A percentile compares a stretch with the other conserved stretches of the same genome.
phyloP scores from a whole-genome alignment of 352 stramenopile species.

The Pythium folliculosum region DNA sequence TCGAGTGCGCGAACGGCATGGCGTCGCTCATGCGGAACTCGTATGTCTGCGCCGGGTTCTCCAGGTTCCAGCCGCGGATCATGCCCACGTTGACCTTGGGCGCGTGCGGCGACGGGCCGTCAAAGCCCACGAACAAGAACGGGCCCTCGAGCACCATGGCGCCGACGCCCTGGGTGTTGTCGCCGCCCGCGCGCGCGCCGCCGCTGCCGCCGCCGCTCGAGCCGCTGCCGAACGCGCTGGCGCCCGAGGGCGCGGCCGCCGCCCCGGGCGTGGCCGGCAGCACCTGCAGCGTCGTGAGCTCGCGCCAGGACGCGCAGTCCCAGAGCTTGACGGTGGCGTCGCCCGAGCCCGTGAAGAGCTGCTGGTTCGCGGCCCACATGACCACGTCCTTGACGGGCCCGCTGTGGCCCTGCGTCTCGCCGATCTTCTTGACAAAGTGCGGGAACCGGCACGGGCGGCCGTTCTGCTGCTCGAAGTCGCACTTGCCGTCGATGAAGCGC shows the following conservation, averaged over 20 bases:
- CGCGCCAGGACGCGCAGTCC: conserved; percentile 80
- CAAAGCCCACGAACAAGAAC: conserved; percentile 84
- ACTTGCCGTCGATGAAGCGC: conserved; percentile 70
- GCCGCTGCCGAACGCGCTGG: conserved; percentile 20
- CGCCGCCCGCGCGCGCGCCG: conserved; percentile 11
- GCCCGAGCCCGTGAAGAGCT: conserved; percentile 73
- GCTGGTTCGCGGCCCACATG: conserved; percentile 71
- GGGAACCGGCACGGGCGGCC: conserved; percentile 72
- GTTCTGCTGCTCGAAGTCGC: conserved; percentile 46
- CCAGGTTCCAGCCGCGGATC: conserved; percentile 82
- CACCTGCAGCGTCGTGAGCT: conserved; percentile 75
- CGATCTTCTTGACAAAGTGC: conserved; percentile 86
- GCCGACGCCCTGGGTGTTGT: conserved; percentile 48
- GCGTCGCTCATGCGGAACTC: conserved; percentile 62
- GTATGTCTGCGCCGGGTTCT: conserved; percentile 66
- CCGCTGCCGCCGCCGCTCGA: conserved; percentile 21
- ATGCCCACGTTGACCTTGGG: conserved; percentile 64
- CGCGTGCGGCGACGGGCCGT: conserved; percentile 61
- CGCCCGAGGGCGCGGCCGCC: not conserved
- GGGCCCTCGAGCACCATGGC: conserved; percentile 71
- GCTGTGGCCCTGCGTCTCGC: conserved; percentile 72
- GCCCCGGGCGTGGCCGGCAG: conserved; percentile 29
- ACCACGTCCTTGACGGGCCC: conserved; percentile 76
- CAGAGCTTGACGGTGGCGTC: conserved; percentile 83
- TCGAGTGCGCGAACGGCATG: conserved; percentile 79